Percentiles rank a stretch among this genome's conserved stretches.
Evolutionary conservation across 1,139 yeast species (phyloP).

Genomic region (Chernovozyma sophiae-reginae): DNA sequence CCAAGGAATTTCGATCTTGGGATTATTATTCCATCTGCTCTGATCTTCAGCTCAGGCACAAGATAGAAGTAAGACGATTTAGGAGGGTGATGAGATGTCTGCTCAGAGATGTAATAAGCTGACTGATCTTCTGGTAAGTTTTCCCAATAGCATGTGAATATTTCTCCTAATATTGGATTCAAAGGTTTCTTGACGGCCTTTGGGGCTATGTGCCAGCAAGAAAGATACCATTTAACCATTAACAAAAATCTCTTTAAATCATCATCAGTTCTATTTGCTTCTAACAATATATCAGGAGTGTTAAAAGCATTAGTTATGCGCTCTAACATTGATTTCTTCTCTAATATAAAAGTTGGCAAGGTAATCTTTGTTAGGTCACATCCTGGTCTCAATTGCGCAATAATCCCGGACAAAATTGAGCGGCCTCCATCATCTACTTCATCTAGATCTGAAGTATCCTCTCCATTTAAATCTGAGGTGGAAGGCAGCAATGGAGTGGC

Average conservation of each 20-base stretch:
- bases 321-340: conserved; percentile 93
- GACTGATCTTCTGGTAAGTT: conserved; percentile 58
- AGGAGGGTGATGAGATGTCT: conserved; percentile 98
- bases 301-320: conserved; percentile 87
- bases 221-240: conserved; percentile 82
- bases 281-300: conserved; percentile 70
- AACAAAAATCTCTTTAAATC: conserved; percentile 64
- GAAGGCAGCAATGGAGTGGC: not conserved
- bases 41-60: conserved; percentile 74
- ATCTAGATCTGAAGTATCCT: conserved; percentile 58
- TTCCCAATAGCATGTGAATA: conserved; percentile 90
- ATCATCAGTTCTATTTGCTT: conserved; percentile 61
- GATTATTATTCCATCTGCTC: conserved; percentile 83
- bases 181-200: conserved; percentile 96
- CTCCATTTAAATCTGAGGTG: conserved; percentile 13
- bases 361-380: conserved; percentile 87
- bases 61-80: conserved; percentile 88
- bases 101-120: conserved; percentile 88
- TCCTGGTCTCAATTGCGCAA: conserved; percentile 89
- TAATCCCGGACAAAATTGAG: conserved; percentile 78
- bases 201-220: conserved; percentile 98
- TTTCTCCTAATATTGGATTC: conserved; percentile 91
- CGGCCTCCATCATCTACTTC: conserved; percentile 90
- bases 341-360: conserved; percentile 89
- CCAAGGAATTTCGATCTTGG: conserved; percentile 90